phyloP scores from a whole-genome alignment of 148 eudicot genomes.

The Silene uniflora region DNA sequence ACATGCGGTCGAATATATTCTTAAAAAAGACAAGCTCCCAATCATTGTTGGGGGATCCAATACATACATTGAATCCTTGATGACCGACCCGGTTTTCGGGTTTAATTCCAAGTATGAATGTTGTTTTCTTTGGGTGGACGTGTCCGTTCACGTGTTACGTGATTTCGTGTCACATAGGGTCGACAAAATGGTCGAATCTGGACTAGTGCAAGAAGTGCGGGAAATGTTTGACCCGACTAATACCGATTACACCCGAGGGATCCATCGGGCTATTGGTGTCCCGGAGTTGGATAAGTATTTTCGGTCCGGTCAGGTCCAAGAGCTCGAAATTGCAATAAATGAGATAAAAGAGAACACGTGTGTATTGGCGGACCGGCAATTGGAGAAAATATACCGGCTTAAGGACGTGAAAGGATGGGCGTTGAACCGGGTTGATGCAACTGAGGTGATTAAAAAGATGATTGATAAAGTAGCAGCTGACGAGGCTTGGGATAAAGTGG shows the following conservation, averaged over 20 bases:
- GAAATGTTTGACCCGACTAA: slow-evolving; percentile 30
- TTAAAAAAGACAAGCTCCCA: slow-evolving; percentile 38
- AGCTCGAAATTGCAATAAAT: slow-evolving; percentile 35
- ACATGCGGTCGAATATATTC: slow-evolving; percentile 32
- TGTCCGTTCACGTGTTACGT: slow-evolving; percentile 36
- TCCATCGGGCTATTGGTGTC: slow-evolving; percentile 64
- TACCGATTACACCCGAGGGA: slow-evolving; percentile 52
- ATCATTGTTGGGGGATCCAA: slow-evolving; percentile 82
- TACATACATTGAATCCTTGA: slow-evolving; percentile 49
- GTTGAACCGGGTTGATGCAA: slow-evolving; percentile 60
- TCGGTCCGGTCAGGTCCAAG: slow-evolving; percentile 25
- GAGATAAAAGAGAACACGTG: slow-evolving; percentile 50
- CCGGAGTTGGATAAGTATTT: slow-evolving; percentile 59
- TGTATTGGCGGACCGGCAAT: slow-evolving; percentile 41
- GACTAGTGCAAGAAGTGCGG: slow-evolving; percentile 56
- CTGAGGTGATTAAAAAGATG: slow-evolving; percentile 38
- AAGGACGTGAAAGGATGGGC: slow-evolving; percentile 51
- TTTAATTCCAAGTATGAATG: slow-evolving; percentile 49
- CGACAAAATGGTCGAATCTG: slow-evolving; percentile 57
- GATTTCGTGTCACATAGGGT: slow-evolving; percentile 50
- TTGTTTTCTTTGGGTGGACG: slow-evolving; percentile 80
- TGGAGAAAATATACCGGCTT: slow-evolving; percentile 47
- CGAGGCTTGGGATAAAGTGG: slow-evolving; percentile 43
- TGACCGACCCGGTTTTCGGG: slow-evolving; percentile 26
- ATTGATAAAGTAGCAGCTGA: slow-evolving; percentile 34